phyloP scores from a whole-genome alignment of 2,329 filamentous ascomycete genomes.

The Emericellopsis atlantica region DNA sequence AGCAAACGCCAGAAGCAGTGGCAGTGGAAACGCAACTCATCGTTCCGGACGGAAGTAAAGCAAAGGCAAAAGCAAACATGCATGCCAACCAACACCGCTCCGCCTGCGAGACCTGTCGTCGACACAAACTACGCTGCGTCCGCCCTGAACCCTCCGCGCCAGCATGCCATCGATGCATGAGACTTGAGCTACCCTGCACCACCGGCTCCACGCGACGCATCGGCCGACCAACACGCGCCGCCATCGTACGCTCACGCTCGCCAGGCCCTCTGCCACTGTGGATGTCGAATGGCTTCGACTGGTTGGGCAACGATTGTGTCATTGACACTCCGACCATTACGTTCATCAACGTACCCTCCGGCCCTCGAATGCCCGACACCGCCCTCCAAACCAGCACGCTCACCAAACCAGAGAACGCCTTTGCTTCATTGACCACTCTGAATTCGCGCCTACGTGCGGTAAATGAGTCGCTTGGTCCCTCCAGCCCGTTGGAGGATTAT shows the following conservation, averaged over 20 bases:
- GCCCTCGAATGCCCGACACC: background rate
- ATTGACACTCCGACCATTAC: background rate
- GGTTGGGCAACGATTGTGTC: background rate
- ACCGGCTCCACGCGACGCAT: constrained; percentile 16
- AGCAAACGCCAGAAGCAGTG: too few species aligned
- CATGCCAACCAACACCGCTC: constrained; percentile 19
- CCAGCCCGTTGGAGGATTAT: background rate
- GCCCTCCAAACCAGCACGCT: too few species aligned
- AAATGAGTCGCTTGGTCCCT: constrained; percentile 3
- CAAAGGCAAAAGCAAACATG: background rate
- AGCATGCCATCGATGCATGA: constrained; percentile 13
- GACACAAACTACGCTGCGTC: constrained; percentile 17
- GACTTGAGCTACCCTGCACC: constrained; percentile 14
- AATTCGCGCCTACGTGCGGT: constrained; percentile 10
- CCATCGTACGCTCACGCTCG: constrained; percentile 4
- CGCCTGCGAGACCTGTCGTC: constrained; percentile 18
- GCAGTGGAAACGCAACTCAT: too few species aligned
- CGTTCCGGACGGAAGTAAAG: too few species aligned
- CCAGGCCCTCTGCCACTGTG: constrained; percentile 2
- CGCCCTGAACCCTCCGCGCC: constrained; percentile 9
- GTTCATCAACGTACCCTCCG: constrained; percentile 3
- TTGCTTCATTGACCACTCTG: constrained; percentile 9
- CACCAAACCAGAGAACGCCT: background rate
- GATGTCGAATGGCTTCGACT: background rate
- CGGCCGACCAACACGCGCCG: constrained; percentile 14